These are phyloP conservation scores for Diaporthe sp. DNA, from an alignment of 2,329 filamentous ascomycete genomes.

Conservation along the genomic window DNA sequence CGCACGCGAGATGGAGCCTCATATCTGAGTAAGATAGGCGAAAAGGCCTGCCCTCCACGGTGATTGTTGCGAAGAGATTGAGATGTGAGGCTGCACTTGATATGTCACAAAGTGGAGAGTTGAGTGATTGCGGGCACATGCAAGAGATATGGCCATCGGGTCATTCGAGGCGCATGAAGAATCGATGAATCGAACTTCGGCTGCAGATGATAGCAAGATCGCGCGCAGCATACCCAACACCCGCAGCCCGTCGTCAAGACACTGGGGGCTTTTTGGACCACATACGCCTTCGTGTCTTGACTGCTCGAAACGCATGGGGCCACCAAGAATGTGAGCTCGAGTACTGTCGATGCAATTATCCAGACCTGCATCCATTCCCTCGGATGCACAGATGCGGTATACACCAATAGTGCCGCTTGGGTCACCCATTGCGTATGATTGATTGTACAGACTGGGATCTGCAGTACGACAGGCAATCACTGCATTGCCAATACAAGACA, in stretches of 20 bases:
- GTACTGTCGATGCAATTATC: not conserved
- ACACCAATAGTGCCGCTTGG: not conserved
- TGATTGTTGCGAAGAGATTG: not conserved
- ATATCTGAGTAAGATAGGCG: not conserved
- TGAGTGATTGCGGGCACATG: constrained; percentile 3
- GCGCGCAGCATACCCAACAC: not conserved
- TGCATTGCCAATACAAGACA: constrained; percentile 9
- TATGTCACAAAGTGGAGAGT: constrained; percentile 6
- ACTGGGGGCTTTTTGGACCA: not conserved
- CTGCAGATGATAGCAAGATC: constrained; percentile 30
- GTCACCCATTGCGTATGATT: not conserved
- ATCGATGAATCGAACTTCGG: constrained; percentile 8
- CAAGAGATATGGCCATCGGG: not conserved
- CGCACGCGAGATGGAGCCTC: not conserved
- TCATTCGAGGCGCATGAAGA: not conserved
- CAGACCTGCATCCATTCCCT: not conserved
- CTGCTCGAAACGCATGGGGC: not conserved
- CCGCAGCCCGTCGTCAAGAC: not conserved
- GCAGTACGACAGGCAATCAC: not conserved
- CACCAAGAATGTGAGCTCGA: not conserved
- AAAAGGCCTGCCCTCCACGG: constrained; percentile 6
- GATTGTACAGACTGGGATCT: not conserved
- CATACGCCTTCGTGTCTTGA: not conserved
- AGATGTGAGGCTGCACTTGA: constrained; percentile 22
- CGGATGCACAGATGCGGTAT: not conserved